Conservation (phyloP, 2,329 filamentous ascomycete genomes). For the Onygenales sp. region DNA sequence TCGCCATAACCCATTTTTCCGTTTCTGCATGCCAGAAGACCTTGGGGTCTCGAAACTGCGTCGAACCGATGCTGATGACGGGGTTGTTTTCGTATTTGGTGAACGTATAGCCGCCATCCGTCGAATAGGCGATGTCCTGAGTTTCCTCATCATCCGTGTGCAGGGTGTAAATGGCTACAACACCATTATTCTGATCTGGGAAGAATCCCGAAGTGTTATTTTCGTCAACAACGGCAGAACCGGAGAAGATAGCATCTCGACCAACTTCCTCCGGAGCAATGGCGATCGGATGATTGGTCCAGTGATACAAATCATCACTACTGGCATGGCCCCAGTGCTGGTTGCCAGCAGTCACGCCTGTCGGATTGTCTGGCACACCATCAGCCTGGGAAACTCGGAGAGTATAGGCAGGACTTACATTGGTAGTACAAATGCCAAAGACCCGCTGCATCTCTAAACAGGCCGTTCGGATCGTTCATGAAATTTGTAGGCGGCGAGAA, state of each 20-base stretch:
- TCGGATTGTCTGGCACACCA: slow-evolving; percentile 38
- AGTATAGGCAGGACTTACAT: slow-evolving; percentile 26
- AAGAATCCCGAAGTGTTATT: slow-evolving; percentile 61
- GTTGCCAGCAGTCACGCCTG: slow-evolving; percentile 42
- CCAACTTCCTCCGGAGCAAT: slow-evolving; percentile 39
- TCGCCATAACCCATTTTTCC: slow-evolving; percentile 16
- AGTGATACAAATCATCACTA: slow-evolving; percentile 52
- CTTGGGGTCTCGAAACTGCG: slow-evolving; percentile 55
- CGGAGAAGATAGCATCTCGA: slow-evolving; percentile 39
- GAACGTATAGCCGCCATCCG: slow-evolving; percentile 54
- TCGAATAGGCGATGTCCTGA: slow-evolving; percentile 54
- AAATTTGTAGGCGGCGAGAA: slow-evolving; percentile 22
- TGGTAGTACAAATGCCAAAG: slow-evolving; percentile 59
- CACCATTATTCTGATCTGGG: slow-evolving; percentile 50
- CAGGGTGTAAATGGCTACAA: slow-evolving; percentile 51
- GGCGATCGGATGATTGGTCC: slow-evolving; percentile 55
- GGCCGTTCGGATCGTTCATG: slow-evolving; percentile 55
- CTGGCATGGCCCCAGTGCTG: slow-evolving; percentile 62
- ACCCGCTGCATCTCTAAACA: slow-evolving; percentile 49
- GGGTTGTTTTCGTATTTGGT: slow-evolving; percentile 51
- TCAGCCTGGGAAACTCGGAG: background rate
- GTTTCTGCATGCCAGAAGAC: slow-evolving; percentile 30
- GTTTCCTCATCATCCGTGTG: slow-evolving; percentile 29
- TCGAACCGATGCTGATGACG: slow-evolving; percentile 46
- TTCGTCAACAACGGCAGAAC: slow-evolving; percentile 49